Conservation (phyloP, 2,329 filamentous ascomycete species). For the Daldinia sp. region DNA sequence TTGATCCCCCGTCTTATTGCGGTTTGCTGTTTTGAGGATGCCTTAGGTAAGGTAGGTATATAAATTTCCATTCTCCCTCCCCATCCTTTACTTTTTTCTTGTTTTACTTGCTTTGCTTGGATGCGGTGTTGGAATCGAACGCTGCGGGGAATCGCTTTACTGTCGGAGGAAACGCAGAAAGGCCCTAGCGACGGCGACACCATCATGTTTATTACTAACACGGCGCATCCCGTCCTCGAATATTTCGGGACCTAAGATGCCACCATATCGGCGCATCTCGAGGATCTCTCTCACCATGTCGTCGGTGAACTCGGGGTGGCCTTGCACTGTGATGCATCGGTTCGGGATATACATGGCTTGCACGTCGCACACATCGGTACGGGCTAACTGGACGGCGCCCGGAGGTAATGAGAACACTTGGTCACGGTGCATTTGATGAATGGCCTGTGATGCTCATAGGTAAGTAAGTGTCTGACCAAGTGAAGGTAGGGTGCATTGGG, state of each 20-base stretch:
- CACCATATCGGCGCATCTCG: conserved; percentile 70
- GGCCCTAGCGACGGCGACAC: conserved; percentile 76
- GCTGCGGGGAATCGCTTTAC: conserved; percentile 40
- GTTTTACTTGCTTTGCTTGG: not conserved
- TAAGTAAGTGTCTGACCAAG: conserved; percentile 4
- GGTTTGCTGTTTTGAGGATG: not conserved
- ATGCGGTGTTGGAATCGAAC: too few species aligned
- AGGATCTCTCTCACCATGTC: conserved; percentile 79
- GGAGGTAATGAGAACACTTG: conserved; percentile 74
- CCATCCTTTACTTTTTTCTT: not conserved
- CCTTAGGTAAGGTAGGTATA: not conserved
- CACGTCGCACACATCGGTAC: conserved; percentile 75
- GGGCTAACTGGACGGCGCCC: conserved; percentile 72
- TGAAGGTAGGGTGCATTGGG: not conserved
- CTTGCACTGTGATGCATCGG: conserved; percentile 81
- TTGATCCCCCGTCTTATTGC: conserved; percentile 7
- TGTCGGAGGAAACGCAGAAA: conserved; percentile 84
- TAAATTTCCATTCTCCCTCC: not conserved
- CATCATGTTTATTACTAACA: conserved; percentile 78
- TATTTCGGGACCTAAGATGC: conserved; percentile 76
- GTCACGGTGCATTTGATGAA: conserved; percentile 91
- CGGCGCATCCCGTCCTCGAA: conserved; percentile 77
- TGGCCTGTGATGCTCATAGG: conserved; percentile 60
- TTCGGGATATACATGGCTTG: conserved; percentile 81
- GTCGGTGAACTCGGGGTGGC: conserved; percentile 84